Evolutionary conservation across 2,329 filamentous ascomycete species (phyloP).

Genomic region (Thermothelomyces thermophilus): DNA sequence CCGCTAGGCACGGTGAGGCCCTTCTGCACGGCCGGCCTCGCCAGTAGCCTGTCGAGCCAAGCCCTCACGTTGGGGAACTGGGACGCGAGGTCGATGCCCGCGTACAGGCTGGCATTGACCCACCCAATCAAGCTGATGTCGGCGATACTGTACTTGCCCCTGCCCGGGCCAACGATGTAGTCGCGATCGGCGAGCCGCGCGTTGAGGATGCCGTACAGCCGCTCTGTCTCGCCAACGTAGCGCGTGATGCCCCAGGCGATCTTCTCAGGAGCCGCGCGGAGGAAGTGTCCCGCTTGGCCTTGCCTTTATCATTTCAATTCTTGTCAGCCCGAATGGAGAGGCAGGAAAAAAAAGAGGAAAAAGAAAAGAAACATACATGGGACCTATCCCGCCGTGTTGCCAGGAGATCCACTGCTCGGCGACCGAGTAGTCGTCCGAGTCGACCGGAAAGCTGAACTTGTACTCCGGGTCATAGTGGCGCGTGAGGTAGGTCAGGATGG

Average conservation of each 20-base stretch:
- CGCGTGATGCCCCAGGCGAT: constrained; percentile 66
- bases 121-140: constrained; percentile 70
- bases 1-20: constrained; percentile 55
- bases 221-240: constrained; percentile 68
- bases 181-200: constrained; percentile 50
- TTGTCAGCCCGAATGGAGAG: neutral
- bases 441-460: constrained; percentile 33
- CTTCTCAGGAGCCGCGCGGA: constrained; percentile 58
- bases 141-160: constrained; percentile 56
- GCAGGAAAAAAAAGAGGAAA: neutral
- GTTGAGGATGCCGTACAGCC: constrained; percentile 68
- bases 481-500: constrained; percentile 64
- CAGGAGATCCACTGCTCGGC: constrained; percentile 59
- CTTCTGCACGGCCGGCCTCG: constrained; percentile 55
- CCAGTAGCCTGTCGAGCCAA: constrained; percentile 59
- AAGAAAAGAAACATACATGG: constrained; percentile 35
- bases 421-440: constrained; percentile 33
- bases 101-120: constrained; percentile 35
- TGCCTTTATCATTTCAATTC: constrained; percentile 51
- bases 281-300: constrained; percentile 70
- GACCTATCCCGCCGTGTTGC: constrained; percentile 70
- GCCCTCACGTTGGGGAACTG: constrained; percentile 60
- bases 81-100: constrained; percentile 53
- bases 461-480: constrained; percentile 22
- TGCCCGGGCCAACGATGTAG: constrained; percentile 46